These are phyloP conservation scores for Starmerella scarabaei DNA, from an alignment of 805 yeast genomes.

Conservation along the genomic window DNA sequence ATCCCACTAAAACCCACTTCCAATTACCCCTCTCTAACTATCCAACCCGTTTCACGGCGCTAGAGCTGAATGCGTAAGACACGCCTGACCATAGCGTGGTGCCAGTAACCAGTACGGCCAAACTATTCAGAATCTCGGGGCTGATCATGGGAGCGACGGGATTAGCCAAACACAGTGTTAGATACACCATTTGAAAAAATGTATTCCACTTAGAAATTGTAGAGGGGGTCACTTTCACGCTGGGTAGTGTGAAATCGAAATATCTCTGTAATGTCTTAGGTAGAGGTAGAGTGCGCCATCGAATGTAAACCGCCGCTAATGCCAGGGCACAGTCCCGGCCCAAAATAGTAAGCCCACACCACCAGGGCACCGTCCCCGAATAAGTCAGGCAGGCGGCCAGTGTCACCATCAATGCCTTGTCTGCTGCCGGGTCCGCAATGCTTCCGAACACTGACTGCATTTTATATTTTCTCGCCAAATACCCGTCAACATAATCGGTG, in stretches of 20 bases:
- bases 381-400: conserved; percentile 67
- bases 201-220: conserved; percentile 79
- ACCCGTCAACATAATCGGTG: conserved; percentile 89
- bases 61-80: conserved; percentile 27
- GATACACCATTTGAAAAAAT: conserved; percentile 79
- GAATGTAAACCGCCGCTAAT: conserved; percentile 52
- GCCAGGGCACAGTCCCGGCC: conserved; percentile 75
- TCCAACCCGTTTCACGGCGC: conserved; percentile 21
- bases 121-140: conserved; percentile 19
- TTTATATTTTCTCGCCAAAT: conserved; percentile 68
- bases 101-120: conserved; percentile 35
- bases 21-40: too few relatives aligned
- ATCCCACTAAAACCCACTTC: too few relatives aligned
- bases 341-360: conserved; percentile 48
- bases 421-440: conserved; percentile 90
- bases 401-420: conserved; percentile 75
- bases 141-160: conserved; percentile 36
- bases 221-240: conserved; percentile 82
- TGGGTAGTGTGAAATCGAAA: conserved; percentile 67
- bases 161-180: conserved; percentile 48
- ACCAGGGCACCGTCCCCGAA: conserved; percentile 51
- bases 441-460: conserved; percentile 76
- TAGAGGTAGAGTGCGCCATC: conserved; percentile 60
- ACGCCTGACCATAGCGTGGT: conserved; percentile 66
- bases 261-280: conserved; percentile 62